Conservation (phyloP, 345 rosid genomes). For the Gossypium rotundifolium region DNA sequence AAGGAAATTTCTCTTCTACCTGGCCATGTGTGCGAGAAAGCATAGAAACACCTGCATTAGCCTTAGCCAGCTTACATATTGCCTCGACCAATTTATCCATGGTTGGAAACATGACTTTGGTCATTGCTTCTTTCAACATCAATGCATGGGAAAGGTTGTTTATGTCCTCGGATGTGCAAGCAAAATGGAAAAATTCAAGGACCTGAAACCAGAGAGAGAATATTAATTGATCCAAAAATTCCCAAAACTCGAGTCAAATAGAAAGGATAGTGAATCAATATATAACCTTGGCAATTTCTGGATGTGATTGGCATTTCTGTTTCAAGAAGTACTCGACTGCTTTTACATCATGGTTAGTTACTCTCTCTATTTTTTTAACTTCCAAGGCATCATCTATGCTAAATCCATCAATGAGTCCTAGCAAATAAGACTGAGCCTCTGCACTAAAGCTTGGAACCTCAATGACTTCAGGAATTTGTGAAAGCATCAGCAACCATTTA, state of each 20-base stretch:
- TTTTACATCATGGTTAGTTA: slow-evolving; percentile 91
- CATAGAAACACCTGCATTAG: slow-evolving; percentile 66
- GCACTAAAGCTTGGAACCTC: slow-evolving; percentile 83
- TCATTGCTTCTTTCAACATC: slow-evolving; percentile 78
- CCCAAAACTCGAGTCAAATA: background rate
- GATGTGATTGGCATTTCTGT: slow-evolving; percentile 70
- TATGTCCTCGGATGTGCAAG: slow-evolving; percentile 96
- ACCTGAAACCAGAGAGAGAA: slow-evolving; percentile 39
- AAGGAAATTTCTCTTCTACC: slow-evolving; percentile 34
- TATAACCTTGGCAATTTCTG: slow-evolving; percentile 72
- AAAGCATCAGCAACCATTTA: slow-evolving; percentile 86
- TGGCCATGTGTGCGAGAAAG: slow-evolving; percentile 98
- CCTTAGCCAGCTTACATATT: slow-evolving; percentile 53
- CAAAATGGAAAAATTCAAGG: slow-evolving; percentile 91
- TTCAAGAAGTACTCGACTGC: slow-evolving; percentile 93
- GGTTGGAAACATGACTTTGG: slow-evolving; percentile 51
- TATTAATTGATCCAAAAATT: background rate
- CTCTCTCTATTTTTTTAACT: slow-evolving; percentile 73
- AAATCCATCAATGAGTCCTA: slow-evolving; percentile 60
- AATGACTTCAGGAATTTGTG: slow-evolving; percentile 57
- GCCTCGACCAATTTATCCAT: slow-evolving; percentile 71
- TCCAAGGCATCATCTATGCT: slow-evolving; percentile 67
- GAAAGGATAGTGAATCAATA: background rate
- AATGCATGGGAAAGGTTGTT: slow-evolving; percentile 87
- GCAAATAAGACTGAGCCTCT: slow-evolving; percentile 59